Evolutionary conservation across 352 stramenopile genomes (phyloP).

Genomic region (Phytophthora fragariaefolia): DNA sequence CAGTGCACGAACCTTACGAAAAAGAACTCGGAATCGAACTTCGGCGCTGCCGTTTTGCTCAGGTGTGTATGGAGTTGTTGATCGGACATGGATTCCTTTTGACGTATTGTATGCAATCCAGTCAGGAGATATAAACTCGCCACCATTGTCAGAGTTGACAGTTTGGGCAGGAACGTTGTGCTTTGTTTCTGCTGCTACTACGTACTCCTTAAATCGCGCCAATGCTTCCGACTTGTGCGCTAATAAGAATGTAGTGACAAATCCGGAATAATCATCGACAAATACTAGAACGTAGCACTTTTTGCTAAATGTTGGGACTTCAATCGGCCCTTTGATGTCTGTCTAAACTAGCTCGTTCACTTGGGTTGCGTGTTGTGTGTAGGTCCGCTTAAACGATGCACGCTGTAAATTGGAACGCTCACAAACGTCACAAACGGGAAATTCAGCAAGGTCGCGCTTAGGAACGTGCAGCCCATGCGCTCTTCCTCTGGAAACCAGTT

Average conservation of each 20-base stretch:
- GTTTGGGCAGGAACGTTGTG: background rate
- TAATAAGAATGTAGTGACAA: conserved; percentile 4
- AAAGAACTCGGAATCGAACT: conserved; percentile 18
- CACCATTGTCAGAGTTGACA: conserved; percentile 15
- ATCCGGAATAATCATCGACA: conserved; percentile 13
- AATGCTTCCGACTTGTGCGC: conserved; percentile 13
- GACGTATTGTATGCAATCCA: background rate
- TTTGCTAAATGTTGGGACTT: conserved; percentile 2
- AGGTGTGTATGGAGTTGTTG: conserved; percentile 7
- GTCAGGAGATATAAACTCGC: conserved; percentile 4
- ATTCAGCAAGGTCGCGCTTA: conserved; percentile 3
- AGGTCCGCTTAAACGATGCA: conserved; percentile 5
- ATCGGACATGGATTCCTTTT: conserved; percentile 4
- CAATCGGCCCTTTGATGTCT: conserved; percentile 23
- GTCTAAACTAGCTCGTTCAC: conserved; percentile 15
- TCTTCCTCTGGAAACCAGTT: conserved; percentile 2
- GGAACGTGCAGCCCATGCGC: background rate
- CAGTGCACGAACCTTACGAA: conserved; percentile 17
- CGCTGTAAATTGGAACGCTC: conserved; percentile 9
- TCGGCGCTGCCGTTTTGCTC: conserved; percentile 22
- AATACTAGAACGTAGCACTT: conserved; percentile 15
- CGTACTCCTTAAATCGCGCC: conserved; percentile 7
- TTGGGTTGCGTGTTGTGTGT: conserved; percentile 5
- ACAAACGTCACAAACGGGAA: conserved; percentile 12
- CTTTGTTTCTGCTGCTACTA: background rate